These are phyloP conservation scores for Exophiala oligosperma DNA, from an alignment of 2,329 filamentous ascomycete species.

Conservation along the genomic window DNA sequence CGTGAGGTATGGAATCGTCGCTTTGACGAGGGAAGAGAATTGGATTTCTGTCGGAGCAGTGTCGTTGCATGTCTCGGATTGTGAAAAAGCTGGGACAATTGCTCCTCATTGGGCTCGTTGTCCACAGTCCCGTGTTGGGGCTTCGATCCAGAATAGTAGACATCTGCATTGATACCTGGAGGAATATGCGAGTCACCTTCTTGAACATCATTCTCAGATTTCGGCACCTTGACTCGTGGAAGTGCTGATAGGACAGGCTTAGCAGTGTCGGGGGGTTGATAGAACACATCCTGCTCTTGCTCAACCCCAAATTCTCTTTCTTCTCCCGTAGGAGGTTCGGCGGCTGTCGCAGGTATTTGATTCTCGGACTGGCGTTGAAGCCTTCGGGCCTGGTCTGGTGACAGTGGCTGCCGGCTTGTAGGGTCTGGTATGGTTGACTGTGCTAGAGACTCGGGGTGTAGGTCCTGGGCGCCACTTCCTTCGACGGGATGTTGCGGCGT, in stretches of 20 bases:
- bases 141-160: slow-evolving; percentile 46
- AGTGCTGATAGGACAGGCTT: slow-evolving; percentile 53
- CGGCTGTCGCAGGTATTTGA: slow-evolving; percentile 53
- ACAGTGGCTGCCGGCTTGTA: slow-evolving; percentile 31
- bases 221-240: slow-evolving; percentile 58
- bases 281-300: slow-evolving; percentile 61
- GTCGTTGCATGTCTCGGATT: slow-evolving; percentile 54
- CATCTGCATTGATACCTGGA: slow-evolving; percentile 55
- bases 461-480: slow-evolving; percentile 33
- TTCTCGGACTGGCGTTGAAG: slow-evolving; percentile 51
- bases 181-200: slow-evolving; percentile 40
- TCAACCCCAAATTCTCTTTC: slow-evolving; percentile 43
- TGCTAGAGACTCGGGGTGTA: slow-evolving; percentile 40
- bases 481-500: slow-evolving; percentile 31
- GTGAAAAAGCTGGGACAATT: slow-evolving; percentile 63
- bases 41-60: slow-evolving; percentile 52
- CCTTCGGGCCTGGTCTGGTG: slow-evolving; percentile 45
- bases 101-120: slow-evolving; percentile 53
- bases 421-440: slow-evolving; percentile 45
- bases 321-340: slow-evolving; percentile 42
- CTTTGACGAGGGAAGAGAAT: slow-evolving; percentile 23
- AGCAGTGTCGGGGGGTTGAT: slow-evolving; percentile 49
- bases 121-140: slow-evolving; percentile 29
- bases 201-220: slow-evolving; percentile 49
- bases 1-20: slow-evolving; percentile 21